Base-by-base conservation (phyloP, 176 grass and related monocot genomes). In the Tillandsia fasciculata region DNA sequence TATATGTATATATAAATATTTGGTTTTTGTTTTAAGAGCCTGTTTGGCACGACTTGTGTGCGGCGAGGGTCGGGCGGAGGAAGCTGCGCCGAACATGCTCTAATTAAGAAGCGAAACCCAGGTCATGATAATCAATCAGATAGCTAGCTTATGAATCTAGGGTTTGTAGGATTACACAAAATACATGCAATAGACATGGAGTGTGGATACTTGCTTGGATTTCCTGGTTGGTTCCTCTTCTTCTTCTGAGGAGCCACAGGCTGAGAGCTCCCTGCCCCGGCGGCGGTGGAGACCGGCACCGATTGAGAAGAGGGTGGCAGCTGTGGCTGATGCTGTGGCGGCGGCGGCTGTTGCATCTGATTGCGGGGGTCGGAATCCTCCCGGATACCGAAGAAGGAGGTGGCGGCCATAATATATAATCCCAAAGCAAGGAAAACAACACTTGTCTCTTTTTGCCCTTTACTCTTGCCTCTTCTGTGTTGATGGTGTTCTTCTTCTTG, bases 201-300 rank as follows among this genome's bases (percentile, higher is more conserved):
- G n/a, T 63, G 58, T 11, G 26, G 73, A 71, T 73, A 84, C 83
- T 96, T 89, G 74, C 92, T 87, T 87, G 93, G 89, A 74, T 92
- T 90, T 67, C 93, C 89, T 1, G 93, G 93, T 66, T 90, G 89
- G 74, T 97, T 92, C 70, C 93, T 79, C 77, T 87, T 97, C 79
- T 97, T 97, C 86, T 97, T 97, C 13, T 12, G 52, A 56, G 52
- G 52, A 22, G 80, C 78, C 66, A 78, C 48, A 54, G 85, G 33
- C 33, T 42, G 33, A 42, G 33, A 42, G 33, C 33, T 42, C 33
- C 33, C 33, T 7, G 33, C 33, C 10, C 10, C 56, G n/a, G 56
- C 22, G 56, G 15, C 3, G 13, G 52, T 17, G 11, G 56, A 61
- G 56, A 17, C 22, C 0, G n/a, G 17, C 15, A 20, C 17, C 33